Base-by-base conservation (phyloP, 352 stramenopile species). In the Globisporangium middletonii region DNA sequence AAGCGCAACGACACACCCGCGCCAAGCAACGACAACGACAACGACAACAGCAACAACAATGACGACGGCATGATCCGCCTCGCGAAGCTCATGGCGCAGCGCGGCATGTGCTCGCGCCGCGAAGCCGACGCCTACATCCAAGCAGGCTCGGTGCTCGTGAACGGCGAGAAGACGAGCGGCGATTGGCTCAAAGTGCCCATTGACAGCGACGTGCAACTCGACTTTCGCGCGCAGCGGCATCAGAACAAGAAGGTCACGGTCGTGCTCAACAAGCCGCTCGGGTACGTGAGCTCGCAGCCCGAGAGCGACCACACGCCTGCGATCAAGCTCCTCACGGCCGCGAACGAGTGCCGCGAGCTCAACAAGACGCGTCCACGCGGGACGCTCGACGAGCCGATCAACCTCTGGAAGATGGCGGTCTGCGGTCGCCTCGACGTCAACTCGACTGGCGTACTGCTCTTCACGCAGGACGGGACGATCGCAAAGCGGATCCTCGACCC, bases 61-160 rank as follows among this genome's bases (percentile, higher is more conserved):
- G 57, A 18, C 1, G 57, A 69, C 46, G 66, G 54, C 58, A 70
- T 75, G 50, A 59, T 93, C 37, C 83, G 83, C 8, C 60, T 93
- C 15, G 77, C 81, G 54, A 93, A 93, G 69, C 71, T 94, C 33
- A 94, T 92, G 81, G 79, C 79, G 5, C 73, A 89, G 56, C 70
- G 73, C 63, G 80, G 83, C 0, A 66, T 94, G 16, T 94, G 84
- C 62, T 92, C 82, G 53, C 77, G 84, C 9, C 84, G 82, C 52
- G 84, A 94, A 62, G 84, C 82, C 7, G 84, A 94, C 41, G 71
- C 68, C 7, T 92, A 92, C 65, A 94, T 94, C 57, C 80, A 92
- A 59, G 69, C 67, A 8, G 82, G 82, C 53, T 69, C 64, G 49
- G 84, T 94, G 44, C 60, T 89, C 50, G 84, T 94, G 43, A 80